These are phyloP conservation scores for Cyberlindnera maclurae DNA, from an alignment of 805 yeast species.

Conservation along the genomic window DNA sequence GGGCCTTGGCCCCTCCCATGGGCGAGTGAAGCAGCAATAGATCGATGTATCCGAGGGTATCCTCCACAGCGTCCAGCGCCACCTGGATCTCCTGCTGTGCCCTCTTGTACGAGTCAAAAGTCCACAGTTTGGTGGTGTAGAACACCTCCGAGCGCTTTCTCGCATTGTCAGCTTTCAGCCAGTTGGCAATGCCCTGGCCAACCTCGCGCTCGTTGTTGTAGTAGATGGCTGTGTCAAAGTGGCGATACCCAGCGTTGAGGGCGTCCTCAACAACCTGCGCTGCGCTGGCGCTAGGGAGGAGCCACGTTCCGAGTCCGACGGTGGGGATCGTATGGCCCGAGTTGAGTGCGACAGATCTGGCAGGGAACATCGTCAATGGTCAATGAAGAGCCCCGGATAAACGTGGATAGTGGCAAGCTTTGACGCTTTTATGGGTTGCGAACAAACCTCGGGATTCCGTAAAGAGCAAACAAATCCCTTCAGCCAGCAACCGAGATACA, in stretches of 20 bases:
- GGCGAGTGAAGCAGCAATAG: slow-evolving; percentile 66
- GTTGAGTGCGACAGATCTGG: slow-evolving; percentile 28
- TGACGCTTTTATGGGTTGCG: too few species aligned
- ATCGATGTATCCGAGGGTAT: slow-evolving; percentile 59
- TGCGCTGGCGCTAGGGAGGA: slow-evolving; percentile 33
- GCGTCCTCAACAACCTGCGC: slow-evolving; percentile 46
- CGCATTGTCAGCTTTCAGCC: slow-evolving; percentile 39
- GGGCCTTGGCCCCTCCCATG: slow-evolving; percentile 38
- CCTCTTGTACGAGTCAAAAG: slow-evolving; percentile 34
- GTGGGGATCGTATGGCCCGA: slow-evolving; percentile 52
- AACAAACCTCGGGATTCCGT: too few species aligned
- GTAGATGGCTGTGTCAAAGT: slow-evolving; percentile 63
- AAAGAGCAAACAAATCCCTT: too few species aligned
- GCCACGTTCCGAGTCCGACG: slow-evolving; percentile 51
- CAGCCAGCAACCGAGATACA: too few species aligned
- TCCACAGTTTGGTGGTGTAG: slow-evolving; percentile 73
- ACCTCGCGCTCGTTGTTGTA: slow-evolving; percentile 61
- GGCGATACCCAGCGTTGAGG: slow-evolving; percentile 61
- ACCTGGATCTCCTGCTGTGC: slow-evolving; percentile 53
- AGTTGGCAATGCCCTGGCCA: slow-evolving; percentile 49
- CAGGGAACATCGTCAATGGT: slow-evolving; percentile 5
- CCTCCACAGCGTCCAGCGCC: slow-evolving; percentile 45
- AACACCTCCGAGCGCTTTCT: slow-evolving; percentile 45
- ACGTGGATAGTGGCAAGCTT: too few species aligned
- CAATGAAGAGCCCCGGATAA: too few species aligned